phyloP scores from a whole-genome alignment of 176 grass and related monocot species.

The Zizania latifolia region DNA sequence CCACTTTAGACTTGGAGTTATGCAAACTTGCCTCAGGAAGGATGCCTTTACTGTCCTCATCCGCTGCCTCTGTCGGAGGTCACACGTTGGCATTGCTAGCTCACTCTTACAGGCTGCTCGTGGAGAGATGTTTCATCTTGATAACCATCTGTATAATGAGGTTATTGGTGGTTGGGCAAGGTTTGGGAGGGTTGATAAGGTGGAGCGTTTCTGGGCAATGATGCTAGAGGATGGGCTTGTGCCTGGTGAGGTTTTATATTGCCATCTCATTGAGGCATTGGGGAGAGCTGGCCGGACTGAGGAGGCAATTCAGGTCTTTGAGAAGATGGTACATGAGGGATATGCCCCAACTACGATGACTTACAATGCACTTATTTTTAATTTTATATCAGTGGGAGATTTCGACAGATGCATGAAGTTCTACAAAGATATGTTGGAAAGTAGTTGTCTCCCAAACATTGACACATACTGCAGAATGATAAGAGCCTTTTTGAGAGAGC shows the following conservation, averaged over 20 bases:
- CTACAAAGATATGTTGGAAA: conserved; percentile 68
- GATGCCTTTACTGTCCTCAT: conserved; percentile 52
- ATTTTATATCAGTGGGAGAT: conserved; percentile 54
- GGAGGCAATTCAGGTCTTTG: conserved; percentile 50
- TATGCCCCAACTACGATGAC: conserved; percentile 42
- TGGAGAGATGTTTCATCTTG: conserved; percentile 30
- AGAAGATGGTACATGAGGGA: conserved; percentile 52
- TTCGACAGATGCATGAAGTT: conserved; percentile 57
- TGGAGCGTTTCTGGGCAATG: conserved; percentile 48
- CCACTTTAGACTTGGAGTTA: conserved; percentile 46
- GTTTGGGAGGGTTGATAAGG: conserved; percentile 58
- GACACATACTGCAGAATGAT: conserved; percentile 63
- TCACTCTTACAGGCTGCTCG: conserved; percentile 36
- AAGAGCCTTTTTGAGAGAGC: conserved; percentile 46
- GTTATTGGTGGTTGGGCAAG: conserved; percentile 79
- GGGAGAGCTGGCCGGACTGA: conserved; percentile 44
- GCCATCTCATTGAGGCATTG: conserved; percentile 64
- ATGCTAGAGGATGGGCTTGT: conserved; percentile 63
- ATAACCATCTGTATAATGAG: conserved; percentile 49
- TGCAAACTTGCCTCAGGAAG: conserved; percentile 28
- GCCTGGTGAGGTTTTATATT: conserved; percentile 58
- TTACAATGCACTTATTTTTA: conserved; percentile 79
- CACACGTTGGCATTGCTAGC: conserved; percentile 59
- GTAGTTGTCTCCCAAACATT: conserved; percentile 46
- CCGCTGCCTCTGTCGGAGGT: conserved; percentile 52